Evolutionary conservation across 345 rosid genomes (phyloP), one percentile per base, ranked within the genome.

Genomic region (Chamaenerion angustifolium): DNA sequence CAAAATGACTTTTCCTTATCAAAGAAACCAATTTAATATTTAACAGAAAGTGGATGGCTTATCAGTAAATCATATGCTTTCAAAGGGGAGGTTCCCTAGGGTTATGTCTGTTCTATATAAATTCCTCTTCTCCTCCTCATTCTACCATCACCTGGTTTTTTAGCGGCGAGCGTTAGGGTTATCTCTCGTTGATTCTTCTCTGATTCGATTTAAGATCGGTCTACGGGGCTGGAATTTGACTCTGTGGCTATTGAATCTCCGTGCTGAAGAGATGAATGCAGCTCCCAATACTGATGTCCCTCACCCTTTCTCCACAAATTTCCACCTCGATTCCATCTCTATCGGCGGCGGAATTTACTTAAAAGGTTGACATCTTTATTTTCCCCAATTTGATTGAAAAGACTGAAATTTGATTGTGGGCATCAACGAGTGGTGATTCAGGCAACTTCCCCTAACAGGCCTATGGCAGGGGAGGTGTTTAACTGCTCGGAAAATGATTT

Each of bases 401-500:
- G 1, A 11, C 35, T 0, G 10, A 16, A 44, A 9, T 37, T 49
- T 42, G n/a, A 11, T 10, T 10, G 12, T 41, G 40, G 35, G 52
- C 35, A 35, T 8, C 12, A 56, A 10, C 75, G 94, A 79, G 89
- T 55, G 42, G 89, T 81, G 42, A 71, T 77, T 83, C 94, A 83
- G 96, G 96, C 94, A 87, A 60, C 96, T 82, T 69, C 69, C 70
- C 71, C 69, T 74, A 59, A 16, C 8, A 19, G 9, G 9, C 44
- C 16, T 0, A 55, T 77, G 67, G 83, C 80, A 72, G 60, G 65
- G 68, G 59, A 62, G 93, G 96, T 67, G 96, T 83, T 87, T 14
- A 71, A 64, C 80, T 75, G 74, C 85, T 83, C 89, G 81, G 45
- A 87, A 0, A 87, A 45, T 1, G 41, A 81, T 12, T 58, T 16